A percentile compares a stretch with the other conserved stretches of the same genome.
These are phyloP conservation scores for Paragyromitra xinjiangensis DNA, from an alignment of 495 filamentous ascomycete genomes.

Conservation along the genomic window DNA sequence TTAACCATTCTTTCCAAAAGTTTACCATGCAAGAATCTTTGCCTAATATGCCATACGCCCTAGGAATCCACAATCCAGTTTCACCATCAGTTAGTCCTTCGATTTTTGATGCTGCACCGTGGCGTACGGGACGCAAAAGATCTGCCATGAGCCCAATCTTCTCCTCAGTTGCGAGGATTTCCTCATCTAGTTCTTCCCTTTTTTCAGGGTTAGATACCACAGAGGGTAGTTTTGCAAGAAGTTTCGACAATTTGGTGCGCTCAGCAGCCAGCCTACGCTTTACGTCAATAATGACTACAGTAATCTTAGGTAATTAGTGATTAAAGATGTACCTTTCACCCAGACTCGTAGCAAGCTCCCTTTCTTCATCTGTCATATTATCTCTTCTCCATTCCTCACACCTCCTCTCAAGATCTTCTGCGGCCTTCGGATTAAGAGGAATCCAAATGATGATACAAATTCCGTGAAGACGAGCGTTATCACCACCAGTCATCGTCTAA, in stretches of 20 bases:
- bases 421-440: conserved; percentile 79
- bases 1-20: conserved; percentile 99
- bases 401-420: conserved; percentile 86
- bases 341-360: conserved; percentile 90
- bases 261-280: conserved; percentile 73
- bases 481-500: conserved; percentile 86
- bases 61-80: conserved; percentile 94
- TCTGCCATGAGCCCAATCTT: conserved; percentile 97
- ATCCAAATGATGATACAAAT: conserved; percentile 94
- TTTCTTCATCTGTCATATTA: conserved; percentile 95
- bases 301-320: not conserved
- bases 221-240: conserved; percentile 81
- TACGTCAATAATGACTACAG: conserved; percentile 37
- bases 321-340: conserved; percentile 69
- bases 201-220: conserved; percentile 80
- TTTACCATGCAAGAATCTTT: conserved; percentile 81
- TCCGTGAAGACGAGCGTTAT: conserved; percentile 89
- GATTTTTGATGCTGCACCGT: conserved; percentile 95
- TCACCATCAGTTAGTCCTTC: conserved; percentile 96
- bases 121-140: conserved; percentile 87
- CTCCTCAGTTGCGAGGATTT: conserved; percentile 95
- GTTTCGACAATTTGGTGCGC: conserved; percentile 85
- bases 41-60: conserved; percentile 92
- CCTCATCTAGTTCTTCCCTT: conserved; percentile 85
- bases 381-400: conserved; percentile 93